A percentile compares a stretch with the other conserved stretches of the same genome.
Conservation (phyloP, 768 basidiomycete genomes). For the Lentinula detonsa region DNA sequence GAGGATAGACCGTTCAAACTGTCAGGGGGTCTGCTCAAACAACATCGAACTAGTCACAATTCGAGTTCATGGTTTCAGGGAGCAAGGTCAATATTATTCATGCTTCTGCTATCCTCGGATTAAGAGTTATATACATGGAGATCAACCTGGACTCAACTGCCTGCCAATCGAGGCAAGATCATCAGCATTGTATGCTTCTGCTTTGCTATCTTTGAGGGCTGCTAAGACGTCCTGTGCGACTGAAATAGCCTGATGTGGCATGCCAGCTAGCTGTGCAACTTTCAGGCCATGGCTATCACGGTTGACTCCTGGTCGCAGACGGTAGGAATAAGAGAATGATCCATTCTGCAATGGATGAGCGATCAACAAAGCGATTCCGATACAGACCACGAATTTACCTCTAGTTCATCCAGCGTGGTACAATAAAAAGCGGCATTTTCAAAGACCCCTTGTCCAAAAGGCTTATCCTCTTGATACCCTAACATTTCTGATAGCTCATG, state of each 20-base stretch:
- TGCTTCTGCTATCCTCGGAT: too few relatives aligned
- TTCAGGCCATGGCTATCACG: constrained; percentile 87
- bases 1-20: too few relatives aligned
- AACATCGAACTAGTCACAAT: too few relatives aligned
- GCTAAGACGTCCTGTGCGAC: constrained; percentile 54
- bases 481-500: constrained; percentile 90
- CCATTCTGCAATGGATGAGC: constrained; percentile 42
- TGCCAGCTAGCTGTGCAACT: constrained; percentile 82
- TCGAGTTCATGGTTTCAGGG: too few relatives aligned
- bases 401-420: constrained; percentile 77
- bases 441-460: constrained; percentile 43
- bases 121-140: neutral
- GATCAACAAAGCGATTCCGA: neutral
- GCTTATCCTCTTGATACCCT: constrained; percentile 40
- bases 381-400: constrained; percentile 37
- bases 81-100: too few relatives aligned
- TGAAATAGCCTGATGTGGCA: constrained; percentile 57
- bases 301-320: constrained; percentile 78
- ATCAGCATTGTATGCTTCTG: constrained; percentile 16
- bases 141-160: constrained; percentile 12
- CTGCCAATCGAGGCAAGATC: constrained; percentile 27
- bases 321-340: constrained; percentile 81
- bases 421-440: constrained; percentile 77
- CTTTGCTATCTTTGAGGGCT: constrained; percentile 23
- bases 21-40: too few relatives aligned